These are phyloP conservation scores for Cryptosporidium sp. DNA, from an alignment of 169 alveolate species.

Conservation along the genomic window DNA sequence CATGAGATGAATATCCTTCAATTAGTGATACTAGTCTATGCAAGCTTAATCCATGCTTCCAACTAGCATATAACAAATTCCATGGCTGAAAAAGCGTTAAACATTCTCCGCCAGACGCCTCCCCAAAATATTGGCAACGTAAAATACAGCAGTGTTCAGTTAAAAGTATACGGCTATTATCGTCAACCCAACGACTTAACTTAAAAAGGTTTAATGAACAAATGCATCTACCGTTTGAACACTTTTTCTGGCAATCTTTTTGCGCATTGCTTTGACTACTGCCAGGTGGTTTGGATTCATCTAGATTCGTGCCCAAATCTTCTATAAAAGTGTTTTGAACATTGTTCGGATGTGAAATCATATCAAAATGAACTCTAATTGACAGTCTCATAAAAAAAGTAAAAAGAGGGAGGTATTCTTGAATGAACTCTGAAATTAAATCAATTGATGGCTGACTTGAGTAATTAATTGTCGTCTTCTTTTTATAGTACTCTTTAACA, in stretches of 20 bases:
- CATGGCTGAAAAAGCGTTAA: slow-evolving; percentile 58
- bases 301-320: background rate
- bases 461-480: background rate
- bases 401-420: slow-evolving; percentile 33
- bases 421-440: slow-evolving; percentile 21
- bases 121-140: slow-evolving; percentile 54
- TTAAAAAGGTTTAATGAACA: background rate
- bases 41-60: slow-evolving; percentile 73
- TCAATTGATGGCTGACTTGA: background rate
- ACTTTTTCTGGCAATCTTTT: background rate
- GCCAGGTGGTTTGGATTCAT: background rate
- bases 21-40: slow-evolving; percentile 34
- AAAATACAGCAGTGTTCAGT: slow-evolving; percentile 49
- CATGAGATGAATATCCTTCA: slow-evolving; percentile 58
- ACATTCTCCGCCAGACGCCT: slow-evolving; percentile 34
- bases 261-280: background rate
- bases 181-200: slow-evolving; percentile 26
- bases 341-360: slow-evolving; percentile 47
- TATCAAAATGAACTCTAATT: slow-evolving; percentile 37
- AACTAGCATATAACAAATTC: slow-evolving; percentile 72
- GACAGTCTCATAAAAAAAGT: slow-evolving; percentile 19
- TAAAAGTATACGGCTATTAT: slow-evolving; percentile 32
- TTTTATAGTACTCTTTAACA: slow-evolving; percentile 1
- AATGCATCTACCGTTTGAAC: background rate
- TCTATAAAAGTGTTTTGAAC: slow-evolving; percentile 24